phyloP scores from a whole-genome alignment of 371 early-diverging fungal genomes.

The Haplosporangium sp. region DNA sequence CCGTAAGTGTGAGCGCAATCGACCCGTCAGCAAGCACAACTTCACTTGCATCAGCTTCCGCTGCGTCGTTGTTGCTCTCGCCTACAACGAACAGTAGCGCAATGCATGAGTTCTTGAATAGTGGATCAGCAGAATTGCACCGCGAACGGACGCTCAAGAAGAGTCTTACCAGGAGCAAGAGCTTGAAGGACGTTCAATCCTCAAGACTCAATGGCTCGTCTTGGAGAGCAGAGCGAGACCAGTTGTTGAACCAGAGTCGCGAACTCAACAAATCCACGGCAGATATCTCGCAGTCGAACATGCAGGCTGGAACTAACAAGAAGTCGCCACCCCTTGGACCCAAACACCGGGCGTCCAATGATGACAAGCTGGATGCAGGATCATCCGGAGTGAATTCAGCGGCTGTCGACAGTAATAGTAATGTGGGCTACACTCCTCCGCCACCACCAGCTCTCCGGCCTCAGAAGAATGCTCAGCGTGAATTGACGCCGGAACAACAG shows the following conservation, averaged over 20 bases:
- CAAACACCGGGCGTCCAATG: constrained; percentile 21
- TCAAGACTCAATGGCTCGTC: constrained; percentile 34
- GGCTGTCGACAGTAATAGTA: constrained; percentile 23
- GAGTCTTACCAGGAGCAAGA: constrained; percentile 49
- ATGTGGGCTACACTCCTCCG: constrained; percentile 50
- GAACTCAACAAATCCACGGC: constrained; percentile 23
- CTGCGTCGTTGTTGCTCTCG: constrained; percentile 15
- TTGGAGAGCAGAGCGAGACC: constrained; percentile 51
- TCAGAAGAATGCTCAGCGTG: constrained; percentile 27
- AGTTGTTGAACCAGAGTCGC: constrained; percentile 29
- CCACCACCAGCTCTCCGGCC: constrained; percentile 27
- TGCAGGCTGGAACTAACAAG: constrained; percentile 7
- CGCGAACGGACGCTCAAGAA: constrained; percentile 52
- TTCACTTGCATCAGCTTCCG: constrained; percentile 18
- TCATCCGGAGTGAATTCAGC: background rate
- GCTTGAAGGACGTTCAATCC: constrained; percentile 47
- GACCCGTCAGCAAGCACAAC: background rate
- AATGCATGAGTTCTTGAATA: constrained; percentile 48
- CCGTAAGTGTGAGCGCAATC: background rate
- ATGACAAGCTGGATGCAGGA: constrained; percentile 14
- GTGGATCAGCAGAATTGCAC: constrained; percentile 48
- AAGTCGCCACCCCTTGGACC: constrained; percentile 40
- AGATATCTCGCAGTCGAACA: constrained; percentile 10
- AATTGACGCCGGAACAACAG: constrained; percentile 46
- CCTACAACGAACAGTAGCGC: constrained; percentile 17